Evolutionary conservation across 1,139 yeast species (phyloP), one percentile per base, ranked within the genome.

Genomic region (Kodamaea ohmeri): DNA sequence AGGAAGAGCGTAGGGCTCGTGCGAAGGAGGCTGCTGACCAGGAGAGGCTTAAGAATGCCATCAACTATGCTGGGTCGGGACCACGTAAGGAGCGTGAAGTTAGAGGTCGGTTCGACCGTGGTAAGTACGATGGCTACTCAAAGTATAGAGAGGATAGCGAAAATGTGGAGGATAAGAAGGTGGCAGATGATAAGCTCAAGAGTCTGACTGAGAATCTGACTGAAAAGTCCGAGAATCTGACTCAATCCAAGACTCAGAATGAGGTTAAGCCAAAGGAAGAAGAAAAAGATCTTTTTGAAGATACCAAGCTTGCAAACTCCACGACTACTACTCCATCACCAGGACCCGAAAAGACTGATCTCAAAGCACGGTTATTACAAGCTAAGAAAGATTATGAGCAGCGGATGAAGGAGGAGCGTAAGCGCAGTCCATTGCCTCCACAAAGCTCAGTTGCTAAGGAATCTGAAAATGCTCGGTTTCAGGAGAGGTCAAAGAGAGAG

Each of bases 321-420:
- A n/a, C 22, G 22, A 6, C 22, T 20, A 6, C 22, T 20, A 9
- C 22, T n/a, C 15, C 32, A 16, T 13, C 16, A 9, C 22, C 22
- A 20, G 22, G 8, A 20, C 28, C 38, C 17, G 41, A 19, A 14
- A 34, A 38, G 34, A 16, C 40, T 3, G 54, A 52, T 20, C 41
- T 57, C 28, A 55, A 58, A 33, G 46, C 55, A 4, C 51, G 52
- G 32, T 44, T 58, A 13, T 37, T 43, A 29, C 59, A 57, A 35
- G 63, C 62, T 4, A 59, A 59, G 41, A 47, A 44, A 18, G 63
- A 60, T 25, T 52, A 48, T 31, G 47, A 40, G 32, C 44, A 41
- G 27, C 36, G 21, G 29, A 20, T 36, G 33, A 39, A 26, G 14
- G 40, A 17, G 12, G 25, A 35, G 34, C 25, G n/a, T n/a, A 29